Percentiles rank a stretch among this genome's conserved stretches.
phyloP scores from a whole-genome alignment of 1,139 yeast genomes.

The Yamadazyma atlantica region DNA sequence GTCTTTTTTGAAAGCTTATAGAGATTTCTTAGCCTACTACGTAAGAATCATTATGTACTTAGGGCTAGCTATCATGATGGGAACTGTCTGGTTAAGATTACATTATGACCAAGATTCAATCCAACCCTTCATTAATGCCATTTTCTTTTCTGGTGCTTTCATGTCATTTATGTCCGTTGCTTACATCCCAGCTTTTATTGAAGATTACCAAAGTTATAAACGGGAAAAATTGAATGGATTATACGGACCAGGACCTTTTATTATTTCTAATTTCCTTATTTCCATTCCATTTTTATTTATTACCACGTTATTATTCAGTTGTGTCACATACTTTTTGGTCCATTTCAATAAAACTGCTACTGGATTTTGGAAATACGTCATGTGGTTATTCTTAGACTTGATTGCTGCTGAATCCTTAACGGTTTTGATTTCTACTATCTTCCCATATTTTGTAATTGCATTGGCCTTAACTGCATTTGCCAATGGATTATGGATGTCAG shows the following conservation, averaged over 20 bases:
- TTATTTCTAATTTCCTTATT: conserved; percentile 33
- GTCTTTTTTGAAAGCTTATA: conserved; percentile 26
- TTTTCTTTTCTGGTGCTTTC: conserved; percentile 42
- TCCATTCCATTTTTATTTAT: conserved; percentile 37
- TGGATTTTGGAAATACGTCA: conserved; percentile 31
- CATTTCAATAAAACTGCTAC: conserved; percentile 26
- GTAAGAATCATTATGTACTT: conserved; percentile 38
- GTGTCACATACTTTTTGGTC: conserved; percentile 35
- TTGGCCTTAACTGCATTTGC: conserved; percentile 40
- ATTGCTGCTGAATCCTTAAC: conserved; percentile 43
- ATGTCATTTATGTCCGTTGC: conserved; percentile 47
- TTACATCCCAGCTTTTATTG: conserved; percentile 40
- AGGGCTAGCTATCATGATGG: conserved; percentile 41
- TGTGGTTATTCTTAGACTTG: conserved; percentile 39
- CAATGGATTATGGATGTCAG: conserved; percentile 46
- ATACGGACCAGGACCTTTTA: conserved; percentile 36
- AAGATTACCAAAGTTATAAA: conserved; percentile 29
- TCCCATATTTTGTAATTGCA: conserved; percentile 38
- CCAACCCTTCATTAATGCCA: conserved; percentile 39
- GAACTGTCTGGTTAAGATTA: conserved; percentile 41
- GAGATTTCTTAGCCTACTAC: conserved; percentile 37
- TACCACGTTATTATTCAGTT: conserved; percentile 30
- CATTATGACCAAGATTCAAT: conserved; percentile 27
- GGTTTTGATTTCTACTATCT: conserved; percentile 29
- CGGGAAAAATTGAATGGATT: conserved; percentile 36